phyloP scores from a whole-genome alignment of 1,284 basidiomycete genomes.

The Apiotrichum gamsii region DNA sequence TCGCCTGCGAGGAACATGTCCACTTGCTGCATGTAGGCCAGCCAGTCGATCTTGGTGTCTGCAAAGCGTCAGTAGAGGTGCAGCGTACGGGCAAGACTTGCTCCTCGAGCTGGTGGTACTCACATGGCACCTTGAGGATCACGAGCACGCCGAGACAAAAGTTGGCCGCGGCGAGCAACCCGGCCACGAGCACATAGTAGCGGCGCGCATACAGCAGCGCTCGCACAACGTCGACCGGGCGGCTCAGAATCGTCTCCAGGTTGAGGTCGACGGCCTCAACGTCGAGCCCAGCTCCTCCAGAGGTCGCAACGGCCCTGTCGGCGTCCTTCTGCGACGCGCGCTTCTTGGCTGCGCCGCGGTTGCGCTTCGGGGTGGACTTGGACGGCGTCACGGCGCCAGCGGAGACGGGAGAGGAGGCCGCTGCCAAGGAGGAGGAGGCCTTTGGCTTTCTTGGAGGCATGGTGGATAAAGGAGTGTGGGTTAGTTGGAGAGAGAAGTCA shows the following conservation, averaged over 20 bases:
- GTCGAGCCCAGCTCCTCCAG: no score
- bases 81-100: conserved; percentile 1
- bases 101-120: conserved; percentile 39
- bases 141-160: conserved; percentile 66
- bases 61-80: conserved; percentile 6
- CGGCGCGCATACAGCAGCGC: conserved; percentile 55
- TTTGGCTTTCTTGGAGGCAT: no score
- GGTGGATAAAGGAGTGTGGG: no score
- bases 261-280: no score
- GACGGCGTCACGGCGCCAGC: no score
- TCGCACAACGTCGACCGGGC: conserved; percentile 6
- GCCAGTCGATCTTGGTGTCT: conserved; percentile 98
- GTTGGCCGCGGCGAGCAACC: conserved; percentile 64
- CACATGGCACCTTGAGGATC: conserved; percentile 72
- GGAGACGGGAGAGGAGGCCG: no score
- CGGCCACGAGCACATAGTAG: conserved; percentile 62
- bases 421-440: no score
- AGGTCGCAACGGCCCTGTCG: no score
- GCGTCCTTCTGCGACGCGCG: no score
- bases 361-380: no score
- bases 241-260: neutral
- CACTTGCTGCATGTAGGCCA: conserved; percentile 59
- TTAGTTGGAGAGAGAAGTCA: no score
- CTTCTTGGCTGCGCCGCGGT: no score
- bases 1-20: conserved; percentile 74